Conservation (phyloP, 176 grass and related monocot species). For the Aegilops sharonensis region DNA sequence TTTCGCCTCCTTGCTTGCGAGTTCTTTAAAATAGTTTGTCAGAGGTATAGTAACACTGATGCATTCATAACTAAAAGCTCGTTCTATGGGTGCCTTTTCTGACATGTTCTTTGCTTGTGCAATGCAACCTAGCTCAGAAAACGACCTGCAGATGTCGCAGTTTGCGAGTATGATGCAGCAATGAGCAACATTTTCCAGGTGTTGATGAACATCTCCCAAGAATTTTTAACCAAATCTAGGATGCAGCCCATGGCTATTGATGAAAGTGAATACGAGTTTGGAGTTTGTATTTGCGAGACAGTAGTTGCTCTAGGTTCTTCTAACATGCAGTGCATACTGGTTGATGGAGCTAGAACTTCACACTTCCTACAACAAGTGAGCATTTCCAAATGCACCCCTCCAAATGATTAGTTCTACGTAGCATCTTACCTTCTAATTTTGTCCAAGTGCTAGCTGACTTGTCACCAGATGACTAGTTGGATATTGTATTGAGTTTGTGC, state of each 20-base stretch:
- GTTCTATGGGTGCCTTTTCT: conserved; percentile 4
- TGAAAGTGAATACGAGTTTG: conserved; percentile 87
- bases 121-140: conserved; percentile 51
- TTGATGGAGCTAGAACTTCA: conserved; percentile 64
- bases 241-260: conserved; percentile 60
- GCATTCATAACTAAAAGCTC: conserved; percentile 18
- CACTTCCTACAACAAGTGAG: conserved; percentile 89
- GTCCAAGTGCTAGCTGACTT: conserved; percentile 1
- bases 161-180: conserved; percentile 82
- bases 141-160: conserved; percentile 75
- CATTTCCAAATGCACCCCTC: conserved; percentile 26
- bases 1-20: conserved; percentile 94
- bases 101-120: conserved; percentile 30
- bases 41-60: conserved; percentile 58
- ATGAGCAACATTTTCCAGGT: conserved; percentile 78
- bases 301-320: conserved; percentile 95
- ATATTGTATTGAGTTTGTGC: conserved; percentile 6
- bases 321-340: conserved; percentile 92
- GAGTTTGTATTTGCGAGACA: conserved; percentile 76
- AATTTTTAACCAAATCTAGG: conserved; percentile 74
- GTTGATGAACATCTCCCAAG: conserved; percentile 87
- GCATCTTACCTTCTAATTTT: conserved; percentile 6
- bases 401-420: conserved; percentile 26
- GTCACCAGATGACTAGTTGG: conserved; percentile 7
- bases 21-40: conserved; percentile 93